These are phyloP conservation scores for Phyllostachys edulis DNA, from an alignment of 176 grass and related monocot species.

Conservation along the genomic window DNA sequence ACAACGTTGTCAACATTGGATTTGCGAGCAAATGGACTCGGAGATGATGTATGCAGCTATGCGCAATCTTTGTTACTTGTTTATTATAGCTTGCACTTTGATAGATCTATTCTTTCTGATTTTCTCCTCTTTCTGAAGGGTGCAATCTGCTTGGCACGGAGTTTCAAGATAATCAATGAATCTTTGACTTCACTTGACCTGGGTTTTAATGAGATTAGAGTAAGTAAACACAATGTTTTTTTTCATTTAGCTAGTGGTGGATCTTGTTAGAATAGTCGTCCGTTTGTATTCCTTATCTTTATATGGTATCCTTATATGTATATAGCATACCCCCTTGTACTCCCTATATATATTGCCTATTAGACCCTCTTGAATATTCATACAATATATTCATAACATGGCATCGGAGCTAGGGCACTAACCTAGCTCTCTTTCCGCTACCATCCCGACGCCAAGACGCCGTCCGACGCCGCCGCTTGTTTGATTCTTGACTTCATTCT, in stretches of 20 bases:
- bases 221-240: constrained; percentile 28
- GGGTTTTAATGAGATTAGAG: constrained; percentile 98
- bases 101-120: constrained; percentile 27
- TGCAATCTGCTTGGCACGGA: constrained; percentile 80
- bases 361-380: too few relatives aligned
- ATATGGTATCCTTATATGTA: too few relatives aligned
- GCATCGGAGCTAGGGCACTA: too few relatives aligned
- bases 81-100: constrained; percentile 31
- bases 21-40: constrained; percentile 91
- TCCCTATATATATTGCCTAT: too few relatives aligned
- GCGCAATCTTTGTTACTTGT: neutral
- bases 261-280: too few relatives aligned
- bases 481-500: too few relatives aligned
- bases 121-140: constrained; percentile 51
- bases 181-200: constrained; percentile 84
- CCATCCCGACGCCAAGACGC: too few relatives aligned
- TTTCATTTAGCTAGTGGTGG: constrained; percentile 19
- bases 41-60: constrained; percentile 64
- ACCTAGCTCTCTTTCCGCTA: too few relatives aligned
- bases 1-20: constrained; percentile 78
- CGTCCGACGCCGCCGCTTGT: too few relatives aligned
- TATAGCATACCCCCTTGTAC: too few relatives aligned
- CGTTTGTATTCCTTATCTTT: too few relatives aligned
- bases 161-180: constrained; percentile 98
- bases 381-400: too few relatives aligned